Base-by-base conservation (phyloP, 2,329 filamentous ascomycete species). In the Drechslerella coelobrocha region DNA sequence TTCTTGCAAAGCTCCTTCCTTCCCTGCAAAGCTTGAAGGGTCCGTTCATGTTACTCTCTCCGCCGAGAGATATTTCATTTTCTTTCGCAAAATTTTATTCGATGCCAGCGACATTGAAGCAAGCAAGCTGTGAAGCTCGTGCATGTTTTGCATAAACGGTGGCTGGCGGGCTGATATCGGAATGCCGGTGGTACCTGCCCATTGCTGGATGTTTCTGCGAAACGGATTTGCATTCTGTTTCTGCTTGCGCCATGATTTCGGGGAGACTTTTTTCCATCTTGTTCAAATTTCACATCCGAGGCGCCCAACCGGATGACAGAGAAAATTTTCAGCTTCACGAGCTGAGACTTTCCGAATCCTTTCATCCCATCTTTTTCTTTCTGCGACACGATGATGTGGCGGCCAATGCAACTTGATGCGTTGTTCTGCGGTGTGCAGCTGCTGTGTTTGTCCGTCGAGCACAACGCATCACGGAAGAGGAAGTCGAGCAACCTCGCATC, bases 351-450 rank as follows among this genome's bases (percentile, higher is more conserved):
- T 31, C 29, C 29, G 29, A 50, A 39, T 26, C 19, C 47, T 71
- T 71, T 63, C 66, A 63, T 71, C 66, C 59, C 66, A 71, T 71
- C 66, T 71, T 71, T 60, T 59, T 29, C 43, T 2, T 39, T 39
- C 34, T n/a, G 34, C 34, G 34, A 39, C 34, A 10, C 41, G 19
- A 17, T 31, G 59, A 68, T 59, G 39, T 34, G 39, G 56, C n/a
- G n/a, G n/a, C n/a, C n/a, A n/a, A 56, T 57, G 63, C 39, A 29
- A 50, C 45, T 39, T 50, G 47, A 14, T 51, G 47, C 27, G 47
- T 51, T 51, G 47, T 19, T 23, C 9, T 41, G 47, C 12, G 6
- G 12, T 31, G 12, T 21, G n/a, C 48, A 53, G 48, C 45, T 50
- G 26, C 50, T 56, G 61, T 19, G 37, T 41, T 51, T 56, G 50